A percentile compares a stretch with the other conserved stretches of the same genome.
phyloP scores from a whole-genome alignment of 164 flowering plant genomes.

The Vitis rupestris region DNA sequence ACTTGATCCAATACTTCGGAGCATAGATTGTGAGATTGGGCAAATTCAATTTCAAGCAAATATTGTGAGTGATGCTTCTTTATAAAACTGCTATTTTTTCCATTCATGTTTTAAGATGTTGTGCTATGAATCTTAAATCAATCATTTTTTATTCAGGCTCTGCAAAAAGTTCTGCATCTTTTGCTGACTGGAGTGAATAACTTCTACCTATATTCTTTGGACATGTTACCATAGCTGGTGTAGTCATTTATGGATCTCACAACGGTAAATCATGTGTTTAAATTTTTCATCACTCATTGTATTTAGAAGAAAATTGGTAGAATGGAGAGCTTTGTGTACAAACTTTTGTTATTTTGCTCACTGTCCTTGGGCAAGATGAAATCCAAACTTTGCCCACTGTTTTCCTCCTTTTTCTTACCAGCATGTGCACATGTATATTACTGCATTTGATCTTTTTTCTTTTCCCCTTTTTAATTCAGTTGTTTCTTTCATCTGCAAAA shows the following conservation, averaged over 20 bases:
- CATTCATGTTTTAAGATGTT: not conserved
- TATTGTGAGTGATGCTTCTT: slow-evolving; percentile 14
- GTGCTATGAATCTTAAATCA: not conserved
- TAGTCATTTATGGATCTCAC: slow-evolving; percentile 6
- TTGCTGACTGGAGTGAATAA: not conserved
- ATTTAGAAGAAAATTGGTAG: too few relatives aligned
- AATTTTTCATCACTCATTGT: slow-evolving; percentile 3
- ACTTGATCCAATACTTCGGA: slow-evolving; percentile 51
- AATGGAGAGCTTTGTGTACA: too few relatives aligned
- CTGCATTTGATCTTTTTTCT: too few relatives aligned
- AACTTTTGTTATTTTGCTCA: too few relatives aligned
- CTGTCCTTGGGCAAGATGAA: too few relatives aligned
- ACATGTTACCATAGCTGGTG: not conserved
- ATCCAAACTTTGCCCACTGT: too few relatives aligned
- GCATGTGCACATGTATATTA: too few relatives aligned
- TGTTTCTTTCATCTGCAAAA: too few relatives aligned
- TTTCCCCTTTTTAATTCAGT: too few relatives aligned
- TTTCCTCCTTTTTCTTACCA: too few relatives aligned
- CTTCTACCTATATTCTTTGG: not conserved
- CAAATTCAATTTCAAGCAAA: not conserved
- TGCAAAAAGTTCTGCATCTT: slow-evolving; percentile 1
- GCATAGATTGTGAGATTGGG: slow-evolving; percentile 28
- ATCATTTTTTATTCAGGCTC: slow-evolving; percentile 12
- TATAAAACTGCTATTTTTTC: not conserved
- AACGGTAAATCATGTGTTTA: slow-evolving; percentile 16